These are phyloP conservation scores for Circinella minor DNA, from an alignment of 371 early-diverging fungal species.

Conservation along the genomic window DNA sequence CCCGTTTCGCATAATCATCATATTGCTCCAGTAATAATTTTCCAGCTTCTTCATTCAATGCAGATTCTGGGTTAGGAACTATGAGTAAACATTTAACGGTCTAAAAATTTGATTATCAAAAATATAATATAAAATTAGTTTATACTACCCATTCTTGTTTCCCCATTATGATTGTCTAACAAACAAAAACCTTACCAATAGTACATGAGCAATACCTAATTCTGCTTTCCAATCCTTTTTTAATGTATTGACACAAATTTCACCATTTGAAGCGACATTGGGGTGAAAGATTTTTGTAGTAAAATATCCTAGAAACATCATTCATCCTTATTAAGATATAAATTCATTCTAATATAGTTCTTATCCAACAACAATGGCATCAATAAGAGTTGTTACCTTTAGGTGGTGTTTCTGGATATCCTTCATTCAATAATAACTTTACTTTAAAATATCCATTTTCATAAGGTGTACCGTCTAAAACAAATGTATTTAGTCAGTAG, in stretches of 20 bases:
- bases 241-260: slow-evolving; percentile 91
- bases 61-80: slow-evolving; percentile 93
- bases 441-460: slow-evolving; percentile 77
- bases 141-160: no score
- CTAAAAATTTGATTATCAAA: slow-evolving; percentile 30
- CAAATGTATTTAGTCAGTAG: no score
- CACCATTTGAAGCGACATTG: slow-evolving; percentile 84
- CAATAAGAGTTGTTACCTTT: slow-evolving; percentile 49
- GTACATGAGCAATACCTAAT: slow-evolving; percentile 78
- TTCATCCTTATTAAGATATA: no score
- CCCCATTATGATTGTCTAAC: no score
- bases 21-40: slow-evolving; percentile 85
- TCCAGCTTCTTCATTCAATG: slow-evolving; percentile 93
- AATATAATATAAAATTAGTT: no score
- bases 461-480: slow-evolving; percentile 76
- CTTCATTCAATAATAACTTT: slow-evolving; percentile 59
- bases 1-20: slow-evolving; percentile 79
- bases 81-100: slow-evolving; percentile 91
- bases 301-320: slow-evolving; percentile 61
- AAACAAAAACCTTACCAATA: slow-evolving; percentile 62
- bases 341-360: no score
- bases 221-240: slow-evolving; percentile 92
- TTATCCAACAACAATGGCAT: no score
- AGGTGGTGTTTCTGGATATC: slow-evolving; percentile 80
- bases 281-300: slow-evolving; percentile 93